These are phyloP conservation scores for Phyllosticta ampelicida DNA, from an alignment of 2,329 filamentous ascomycete species.

Conservation along the genomic window DNA sequence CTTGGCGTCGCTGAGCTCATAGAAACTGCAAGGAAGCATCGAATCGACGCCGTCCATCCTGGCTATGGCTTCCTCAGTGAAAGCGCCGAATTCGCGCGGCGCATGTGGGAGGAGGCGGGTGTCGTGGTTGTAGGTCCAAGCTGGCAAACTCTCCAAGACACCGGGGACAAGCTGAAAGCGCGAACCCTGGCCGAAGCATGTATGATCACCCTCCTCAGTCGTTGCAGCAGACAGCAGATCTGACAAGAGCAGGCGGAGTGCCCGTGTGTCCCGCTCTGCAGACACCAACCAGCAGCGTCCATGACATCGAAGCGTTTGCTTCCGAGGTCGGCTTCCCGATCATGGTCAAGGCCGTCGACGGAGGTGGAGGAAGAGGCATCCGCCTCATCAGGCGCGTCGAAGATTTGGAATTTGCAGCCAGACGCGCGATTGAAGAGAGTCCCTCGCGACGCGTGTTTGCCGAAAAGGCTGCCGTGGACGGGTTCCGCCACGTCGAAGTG, in stretches of 20 bases:
- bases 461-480: slow-evolving; percentile 52
- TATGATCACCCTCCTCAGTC: slow-evolving; percentile 12
- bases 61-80: slow-evolving; percentile 55
- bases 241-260: slow-evolving; percentile 27
- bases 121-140: slow-evolving; percentile 45
- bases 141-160: slow-evolving; percentile 45
- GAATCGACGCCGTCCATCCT: slow-evolving; percentile 47
- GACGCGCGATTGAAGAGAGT: slow-evolving; percentile 45
- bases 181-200: slow-evolving; percentile 42
- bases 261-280: slow-evolving; percentile 41
- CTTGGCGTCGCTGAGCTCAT: slow-evolving; percentile 42
- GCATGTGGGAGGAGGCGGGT: slow-evolving; percentile 40
- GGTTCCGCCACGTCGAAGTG: slow-evolving; percentile 51
- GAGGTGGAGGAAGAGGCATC: slow-evolving; percentile 51
- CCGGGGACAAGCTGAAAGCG: slow-evolving; percentile 46
- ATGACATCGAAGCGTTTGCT: slow-evolving; percentile 48
- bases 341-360: slow-evolving; percentile 56
- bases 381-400: slow-evolving; percentile 38
- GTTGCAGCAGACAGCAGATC: background rate
- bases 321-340: slow-evolving; percentile 41
- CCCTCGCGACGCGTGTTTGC: slow-evolving; percentile 48
- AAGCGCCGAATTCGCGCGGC: slow-evolving; percentile 38
- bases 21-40: slow-evolving; percentile 36
- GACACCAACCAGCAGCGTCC: slow-evolving; percentile 32
- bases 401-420: slow-evolving; percentile 24